Evolutionary conservation across 805 yeast species (phyloP).

Genomic region (Monosporozyma siamensis): DNA sequence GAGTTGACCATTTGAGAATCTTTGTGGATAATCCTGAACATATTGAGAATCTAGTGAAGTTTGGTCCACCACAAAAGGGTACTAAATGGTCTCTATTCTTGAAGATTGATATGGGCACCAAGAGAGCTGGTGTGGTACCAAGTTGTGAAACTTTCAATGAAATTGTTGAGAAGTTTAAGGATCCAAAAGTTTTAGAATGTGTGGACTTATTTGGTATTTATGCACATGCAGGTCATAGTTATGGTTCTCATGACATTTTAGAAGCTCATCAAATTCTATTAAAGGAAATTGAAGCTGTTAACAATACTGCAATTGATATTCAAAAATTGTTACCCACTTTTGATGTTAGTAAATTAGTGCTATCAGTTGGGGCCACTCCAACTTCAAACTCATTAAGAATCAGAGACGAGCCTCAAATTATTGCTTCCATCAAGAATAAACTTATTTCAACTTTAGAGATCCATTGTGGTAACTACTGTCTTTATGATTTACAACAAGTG

Average conservation of each 20-base stretch:
- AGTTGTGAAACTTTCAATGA: conserved; percentile 31
- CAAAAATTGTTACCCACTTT: conserved; percentile 24
- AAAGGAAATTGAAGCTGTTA: conserved; percentile 51
- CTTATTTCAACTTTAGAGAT: conserved; percentile 45
- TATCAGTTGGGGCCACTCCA: conserved; percentile 79
- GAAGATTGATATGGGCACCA: conserved; percentile 63
- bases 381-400: conserved; percentile 50
- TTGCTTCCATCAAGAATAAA: conserved; percentile 10
- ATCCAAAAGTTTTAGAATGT: conserved; percentile 20
- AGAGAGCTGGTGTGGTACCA: conserved; percentile 51
- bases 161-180: conserved; percentile 29
- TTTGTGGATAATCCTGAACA: conserved; percentile 58
- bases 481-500: conserved; percentile 70
- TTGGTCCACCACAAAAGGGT: conserved; percentile 15
- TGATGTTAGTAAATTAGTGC: conserved; percentile 33
- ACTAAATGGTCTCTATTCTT: conserved; percentile 53
- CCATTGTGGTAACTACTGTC: conserved; percentile 75
- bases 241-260: conserved; percentile 36
- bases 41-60: conserved; percentile 38
- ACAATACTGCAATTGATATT: conserved; percentile 37
- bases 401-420: conserved; percentile 8
- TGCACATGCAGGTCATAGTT: conserved; percentile 75
- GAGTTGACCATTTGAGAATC: conserved; percentile 39
- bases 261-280: conserved; percentile 41
- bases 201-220: conserved; percentile 57